phyloP scores from a whole-genome alignment of 768 basidiomycete genomes.

The Phaeolepiota aurea region DNA sequence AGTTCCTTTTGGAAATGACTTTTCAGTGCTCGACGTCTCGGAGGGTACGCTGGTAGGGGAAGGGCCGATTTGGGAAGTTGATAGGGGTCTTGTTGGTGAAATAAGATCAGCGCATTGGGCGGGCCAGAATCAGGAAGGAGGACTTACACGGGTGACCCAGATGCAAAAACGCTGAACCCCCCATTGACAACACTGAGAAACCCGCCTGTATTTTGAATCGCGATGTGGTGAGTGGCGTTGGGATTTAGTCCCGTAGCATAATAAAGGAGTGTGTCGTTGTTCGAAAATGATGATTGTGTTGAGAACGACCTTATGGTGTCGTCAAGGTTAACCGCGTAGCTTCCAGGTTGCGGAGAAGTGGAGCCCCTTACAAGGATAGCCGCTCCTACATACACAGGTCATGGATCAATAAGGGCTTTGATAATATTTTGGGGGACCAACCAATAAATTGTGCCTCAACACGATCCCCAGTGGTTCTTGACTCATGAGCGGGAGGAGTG shows the following conservation, averaged over 20 bases:
- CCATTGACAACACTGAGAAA: conserved; percentile 38
- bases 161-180: conserved; percentile 39
- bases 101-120: background rate
- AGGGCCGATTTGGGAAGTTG: conserved; percentile 12
- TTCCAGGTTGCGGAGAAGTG: conserved; percentile 48
- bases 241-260: conserved; percentile 55
- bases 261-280: conserved; percentile 49
- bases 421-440: conserved; percentile 8
- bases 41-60: conserved; percentile 5
- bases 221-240: conserved; percentile 35
- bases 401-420: background rate
- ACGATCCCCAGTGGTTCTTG: conserved; percentile 34
- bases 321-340: conserved; percentile 43
- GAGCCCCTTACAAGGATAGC: conserved; percentile 53
- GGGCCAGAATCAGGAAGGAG: background rate
- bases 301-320: conserved; percentile 37
- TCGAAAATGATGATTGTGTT: conserved; percentile 43
- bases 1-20: conserved; percentile 39
- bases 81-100: conserved; percentile 10
- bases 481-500: conserved; percentile 13
- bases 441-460: conserved; percentile 37
- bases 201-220: conserved; percentile 49
- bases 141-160: conserved; percentile 16
- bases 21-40: conserved; percentile 4
- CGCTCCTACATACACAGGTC: conserved; percentile 33